Percentiles rank a stretch among this genome's conserved stretches.
Conservation (phyloP, 257 asterid genomes). For the Marsdenia floribunda region DNA sequence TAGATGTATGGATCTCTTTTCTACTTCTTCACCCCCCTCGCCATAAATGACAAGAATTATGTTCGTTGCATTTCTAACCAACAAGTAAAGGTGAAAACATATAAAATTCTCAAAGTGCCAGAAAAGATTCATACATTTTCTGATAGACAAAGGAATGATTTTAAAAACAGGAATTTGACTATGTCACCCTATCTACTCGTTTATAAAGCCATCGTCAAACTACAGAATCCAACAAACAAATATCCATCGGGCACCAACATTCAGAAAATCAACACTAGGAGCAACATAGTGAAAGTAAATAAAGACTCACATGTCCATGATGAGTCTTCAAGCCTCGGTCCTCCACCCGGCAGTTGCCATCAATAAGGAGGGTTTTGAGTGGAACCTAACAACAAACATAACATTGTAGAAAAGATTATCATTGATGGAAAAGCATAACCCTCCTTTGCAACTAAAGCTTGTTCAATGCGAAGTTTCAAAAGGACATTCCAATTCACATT, state of each 20-base stretch:
- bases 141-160: neutral
- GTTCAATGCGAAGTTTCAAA: neutral
- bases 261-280: neutral
- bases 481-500: neutral
- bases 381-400: conserved; percentile 52
- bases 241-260: neutral
- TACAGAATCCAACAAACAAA: neutral
- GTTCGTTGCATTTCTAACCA: neutral
- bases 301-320: conserved; percentile 77
- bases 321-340: conserved; percentile 93
- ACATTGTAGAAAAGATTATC: neutral
- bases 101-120: neutral
- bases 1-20: neutral
- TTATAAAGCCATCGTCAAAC: neutral
- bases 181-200: neutral
- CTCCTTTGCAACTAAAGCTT: neutral
- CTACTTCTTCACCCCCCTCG: neutral
- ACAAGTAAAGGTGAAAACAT: neutral
- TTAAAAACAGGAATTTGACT: neutral
- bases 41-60: neutral
- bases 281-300: conserved; percentile 10
- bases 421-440: neutral
- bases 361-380: conserved; percentile 70
- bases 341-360: conserved; percentile 94
- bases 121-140: neutral